Evolutionary conservation across 129 eudicot species (phyloP).

Genomic region (Scalesia atractyloides): DNA sequence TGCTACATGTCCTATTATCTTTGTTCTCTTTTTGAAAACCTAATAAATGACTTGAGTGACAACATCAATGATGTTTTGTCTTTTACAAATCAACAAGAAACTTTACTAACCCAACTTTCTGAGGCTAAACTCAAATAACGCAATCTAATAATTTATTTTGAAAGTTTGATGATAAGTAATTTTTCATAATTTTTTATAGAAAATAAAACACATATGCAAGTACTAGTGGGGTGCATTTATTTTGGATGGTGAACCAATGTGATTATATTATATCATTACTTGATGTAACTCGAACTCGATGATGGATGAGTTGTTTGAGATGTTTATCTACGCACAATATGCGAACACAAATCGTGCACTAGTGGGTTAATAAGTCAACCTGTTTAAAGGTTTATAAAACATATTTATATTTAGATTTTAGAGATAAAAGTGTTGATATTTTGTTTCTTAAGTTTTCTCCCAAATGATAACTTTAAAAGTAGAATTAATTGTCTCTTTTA

Average conservation of each 20-base stretch:
- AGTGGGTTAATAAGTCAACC: no score
- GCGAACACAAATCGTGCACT: no score
- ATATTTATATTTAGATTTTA: no score
- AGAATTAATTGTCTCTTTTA: no score
- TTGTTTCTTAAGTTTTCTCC: no score
- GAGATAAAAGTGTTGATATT: no score
- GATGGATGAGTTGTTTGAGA: not conserved
- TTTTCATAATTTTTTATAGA: not conserved
- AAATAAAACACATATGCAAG: not conserved
- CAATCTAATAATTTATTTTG: not conserved
- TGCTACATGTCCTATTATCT: slow-evolving; percentile 5
- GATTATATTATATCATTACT: slow-evolving; percentile 4
- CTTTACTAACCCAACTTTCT: slow-evolving; percentile 16
- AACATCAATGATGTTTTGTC: slow-evolving; percentile 25
- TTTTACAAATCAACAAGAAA: slow-evolving; percentile 1
- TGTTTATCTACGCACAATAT: not conserved
- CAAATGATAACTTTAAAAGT: no score
- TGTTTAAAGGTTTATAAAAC: no score
- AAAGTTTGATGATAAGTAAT: not conserved
- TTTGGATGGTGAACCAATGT: not conserved
- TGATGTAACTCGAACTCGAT: not conserved
- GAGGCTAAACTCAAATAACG: not conserved
- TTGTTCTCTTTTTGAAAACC: slow-evolving; percentile 1
- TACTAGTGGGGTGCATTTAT: slow-evolving; percentile 1
- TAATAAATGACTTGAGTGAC: slow-evolving; percentile 19